Base-by-base conservation (phyloP, 2,329 filamentous ascomycete genomes). In the Botrytis medusae region DNA sequence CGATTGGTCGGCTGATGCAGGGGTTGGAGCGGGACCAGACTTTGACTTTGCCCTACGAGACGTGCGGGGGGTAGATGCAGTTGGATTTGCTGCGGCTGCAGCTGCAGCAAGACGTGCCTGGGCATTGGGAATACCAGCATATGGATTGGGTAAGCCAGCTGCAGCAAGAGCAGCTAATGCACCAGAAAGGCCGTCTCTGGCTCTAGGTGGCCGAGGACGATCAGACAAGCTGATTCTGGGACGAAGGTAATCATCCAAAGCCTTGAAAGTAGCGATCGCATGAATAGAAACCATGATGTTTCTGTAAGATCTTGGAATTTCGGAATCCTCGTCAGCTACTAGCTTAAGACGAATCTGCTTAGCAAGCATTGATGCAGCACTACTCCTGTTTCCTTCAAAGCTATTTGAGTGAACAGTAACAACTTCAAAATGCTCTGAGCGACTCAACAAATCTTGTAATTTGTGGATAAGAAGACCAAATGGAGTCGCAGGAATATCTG, bases 221-320 rank as follows among this genome's bases (percentile, higher is more conserved):
- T 97, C 94, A 4, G 92, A 90, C 22, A 96, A 82, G 78, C 87
- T 94, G 74, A 99, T 97, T 74, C 95, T 89, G 12, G 96, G 96
- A 54, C 96, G 91, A 61, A 99, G 86, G 81, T 98, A 99, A 81
- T 99, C 96, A 80, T 98, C 96, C 37, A 99, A 85, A 0, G 95
- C 93, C 82, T 98, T 98, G 85, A 99, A 98, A 0, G 95, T 98
- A 3, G 96, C 95, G 79, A 99, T 98, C 25, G 96, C 96, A 81
- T 99, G 96, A 73, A 99, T 99, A 0, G 94, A 97, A 1, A 99
- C 96, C 92, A 98, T 98, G 76, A 99, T 97, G 77, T 95, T 97
- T 34, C 93, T 89, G 81, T 97, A 98, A 0, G 92, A 87, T 51
- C 91, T 88, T 29, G 96, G 96, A 74, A 99, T 96, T 67, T 96